phyloP scores from a whole-genome alignment of 1,284 basidiomycete species.

The Mycena sp. region DNA sequence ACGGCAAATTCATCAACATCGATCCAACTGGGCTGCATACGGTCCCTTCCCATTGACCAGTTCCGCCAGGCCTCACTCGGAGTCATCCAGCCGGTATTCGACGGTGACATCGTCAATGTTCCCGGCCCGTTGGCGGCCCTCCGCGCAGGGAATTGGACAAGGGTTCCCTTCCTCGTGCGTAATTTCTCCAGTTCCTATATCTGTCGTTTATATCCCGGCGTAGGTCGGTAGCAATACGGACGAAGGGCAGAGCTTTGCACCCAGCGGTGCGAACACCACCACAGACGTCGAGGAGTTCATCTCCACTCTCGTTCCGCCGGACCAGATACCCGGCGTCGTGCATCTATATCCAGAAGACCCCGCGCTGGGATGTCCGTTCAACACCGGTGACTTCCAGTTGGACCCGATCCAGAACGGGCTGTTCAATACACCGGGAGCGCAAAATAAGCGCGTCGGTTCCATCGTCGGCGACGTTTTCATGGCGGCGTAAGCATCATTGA shows the following conservation, averaged over 20 bases:
- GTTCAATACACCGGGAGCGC: slow-evolving; percentile 6
- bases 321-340: slow-evolving; percentile 3
- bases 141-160: slow-evolving; percentile 18
- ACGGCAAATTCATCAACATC: slow-evolving; percentile 11
- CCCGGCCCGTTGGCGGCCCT: slow-evolving; percentile 12
- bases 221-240: slow-evolving; percentile 27
- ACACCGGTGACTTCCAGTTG: slow-evolving; percentile 23
- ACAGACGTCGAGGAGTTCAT: slow-evolving; percentile 7
- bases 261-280: slow-evolving; percentile 15
- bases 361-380: slow-evolving; percentile 25
- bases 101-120: slow-evolving; percentile 23
- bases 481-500: slow-evolving; percentile 11
- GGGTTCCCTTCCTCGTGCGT: slow-evolving; percentile 21
- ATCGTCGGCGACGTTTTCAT: slow-evolving; percentile 8
- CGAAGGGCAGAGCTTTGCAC: slow-evolving; percentile 20
- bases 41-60: slow-evolving; percentile 23
- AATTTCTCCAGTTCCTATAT: not conserved
- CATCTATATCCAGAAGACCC: slow-evolving; percentile 24
- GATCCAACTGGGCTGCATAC: slow-evolving; percentile 20
- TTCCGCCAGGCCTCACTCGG: slow-evolving; percentile 22
- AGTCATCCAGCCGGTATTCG: slow-evolving; percentile 15
- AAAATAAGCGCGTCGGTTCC: slow-evolving; percentile 23
- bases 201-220: no score
- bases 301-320: not conserved
- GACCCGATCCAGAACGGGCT: slow-evolving; percentile 5